Base-by-base conservation (phyloP, 768 basidiomycete genomes). In the Leccinum broughii region DNA sequence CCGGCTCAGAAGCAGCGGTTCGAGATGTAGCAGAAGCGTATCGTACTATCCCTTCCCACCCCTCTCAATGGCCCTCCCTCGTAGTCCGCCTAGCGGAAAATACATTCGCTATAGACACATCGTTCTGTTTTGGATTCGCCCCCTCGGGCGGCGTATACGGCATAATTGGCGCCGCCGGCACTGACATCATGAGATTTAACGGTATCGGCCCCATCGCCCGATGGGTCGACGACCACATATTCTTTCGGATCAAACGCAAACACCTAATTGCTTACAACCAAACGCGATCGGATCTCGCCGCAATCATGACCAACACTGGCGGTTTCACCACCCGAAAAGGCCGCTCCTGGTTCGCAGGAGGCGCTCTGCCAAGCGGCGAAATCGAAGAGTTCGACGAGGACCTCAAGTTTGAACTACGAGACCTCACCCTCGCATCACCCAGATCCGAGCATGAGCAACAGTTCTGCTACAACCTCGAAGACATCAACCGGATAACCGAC, bases 281-380 rank as follows among this genome's bases (percentile, higher is more conserved):
- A 3, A 3, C 10, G 9, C 17, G n/a, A 6, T 6, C 41, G 7
- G 17, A 17, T 3, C 41, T 44, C 0, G 11, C 41, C 3, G 1
- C 15, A 10, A 7, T 9, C 17, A 44, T 44, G n/a, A 6, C 17
- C n/a, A 20, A 0, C 3, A 15, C n/a, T 17, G 41, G n/a, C 7
- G 17, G 17, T 7, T 9, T 15, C 8, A 44, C 7, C 1, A 4
- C 41, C 41, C 6, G n/a, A 44, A 20, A 20, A n/a, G 41, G 41
- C 1, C 7, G 41, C 6, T 15, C 17, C 5, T 41, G 41, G 41
- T 41, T 41, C 41, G 8, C 9, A 17, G 17, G 41, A 1, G 41
- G 0, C 15, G 3, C 2, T 0, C 15, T 41, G 1, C 41, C 41
- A 1, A 8, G 17, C 8, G 17, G 8, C 17, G 15, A 8, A 6